Evolutionary conservation across 352 stramenopile species (phyloP), one percentile per base, ranked within the genome.

Genomic region (Phytophthora lateralis): DNA sequence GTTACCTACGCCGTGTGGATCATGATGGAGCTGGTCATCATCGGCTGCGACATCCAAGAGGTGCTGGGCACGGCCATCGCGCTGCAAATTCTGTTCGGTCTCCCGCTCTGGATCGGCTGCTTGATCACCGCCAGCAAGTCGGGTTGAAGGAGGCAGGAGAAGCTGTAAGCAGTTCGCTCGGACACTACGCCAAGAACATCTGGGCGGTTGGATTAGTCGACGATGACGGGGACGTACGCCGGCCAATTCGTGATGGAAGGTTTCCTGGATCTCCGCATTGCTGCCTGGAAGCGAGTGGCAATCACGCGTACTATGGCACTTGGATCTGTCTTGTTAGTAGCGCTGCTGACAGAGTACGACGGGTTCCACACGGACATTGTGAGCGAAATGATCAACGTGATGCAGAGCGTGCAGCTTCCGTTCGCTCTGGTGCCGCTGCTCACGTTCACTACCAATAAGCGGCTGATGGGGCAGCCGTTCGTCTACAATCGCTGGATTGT

Each of bases 181-280:
- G 89, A 8, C 44, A 65, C 1, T 79, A 79, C 35, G 88, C 84
- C 12, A 80, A 81, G 21, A 65, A 82, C 34, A 74, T 98, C 10
- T 98, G 93, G 91, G 92, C 82, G 8, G 79, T 98, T 18, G 94
- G 91, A 1, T 63, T 98, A 48, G 69, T 98, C 77, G 21, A 96
- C 91, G 2, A 98, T 98, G 80, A 98, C 94, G 2, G 93, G 91
- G 7, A 98, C 94, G n/a, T 98, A 97, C 64, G 92, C 94, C 0
- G 92, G 93, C 12, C 94, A 98, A 69, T 97, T 97, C 42, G 88
- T 98, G n/a, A 98, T 98, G 88, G 89, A 97, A 65, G 92, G 91
- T 6, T 98, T 98, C 61, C 67, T 98, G 7, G 66, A 96, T 42
- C 63, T 97, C 6, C 66, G 80, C 44, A 80, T 98, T 37, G 63